These are phyloP conservation scores for Ophiobolus disseminans DNA, from an alignment of 2,329 filamentous ascomycete species.

Conservation along the genomic window DNA sequence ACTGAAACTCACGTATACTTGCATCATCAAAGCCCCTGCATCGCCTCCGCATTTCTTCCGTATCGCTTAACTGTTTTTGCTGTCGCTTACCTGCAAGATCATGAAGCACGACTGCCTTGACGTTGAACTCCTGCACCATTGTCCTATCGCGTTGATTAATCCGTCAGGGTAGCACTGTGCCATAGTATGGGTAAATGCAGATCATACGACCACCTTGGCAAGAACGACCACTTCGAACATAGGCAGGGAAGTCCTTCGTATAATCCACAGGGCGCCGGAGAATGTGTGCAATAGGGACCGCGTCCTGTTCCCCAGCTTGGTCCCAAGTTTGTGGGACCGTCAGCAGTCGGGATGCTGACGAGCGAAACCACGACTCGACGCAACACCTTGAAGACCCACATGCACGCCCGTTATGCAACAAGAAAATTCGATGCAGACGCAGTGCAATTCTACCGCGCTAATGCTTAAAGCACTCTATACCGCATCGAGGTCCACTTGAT, in stretches of 20 bases:
- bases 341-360: slow-evolving; percentile 1
- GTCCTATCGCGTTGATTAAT: slow-evolving; percentile 3
- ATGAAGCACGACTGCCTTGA: neutral
- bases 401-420: slow-evolving; percentile 1
- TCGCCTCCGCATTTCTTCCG: neutral
- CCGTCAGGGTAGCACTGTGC: slow-evolving; percentile 2
- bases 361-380: neutral
- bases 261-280: neutral
- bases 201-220: slow-evolving; percentile 14
- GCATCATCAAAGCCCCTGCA: neutral
- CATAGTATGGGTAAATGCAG: slow-evolving; percentile 18
- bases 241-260: neutral
- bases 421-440: neutral
- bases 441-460: slow-evolving; percentile 9
- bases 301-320: neutral
- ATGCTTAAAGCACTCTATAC: neutral
- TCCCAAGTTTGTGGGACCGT: neutral
- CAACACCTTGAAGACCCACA: neutral
- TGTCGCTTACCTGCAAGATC: neutral
- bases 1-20: neutral
- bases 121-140: neutral
- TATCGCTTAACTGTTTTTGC: neutral
- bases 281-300: slow-evolving; percentile 3
- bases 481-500: neutral
- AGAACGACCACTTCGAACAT: neutral